A percentile compares a stretch with the other conserved stretches of the same genome.
phyloP scores from a whole-genome alignment of 2,329 filamentous ascomycete species.

The Penicillium sclerotiorum region DNA sequence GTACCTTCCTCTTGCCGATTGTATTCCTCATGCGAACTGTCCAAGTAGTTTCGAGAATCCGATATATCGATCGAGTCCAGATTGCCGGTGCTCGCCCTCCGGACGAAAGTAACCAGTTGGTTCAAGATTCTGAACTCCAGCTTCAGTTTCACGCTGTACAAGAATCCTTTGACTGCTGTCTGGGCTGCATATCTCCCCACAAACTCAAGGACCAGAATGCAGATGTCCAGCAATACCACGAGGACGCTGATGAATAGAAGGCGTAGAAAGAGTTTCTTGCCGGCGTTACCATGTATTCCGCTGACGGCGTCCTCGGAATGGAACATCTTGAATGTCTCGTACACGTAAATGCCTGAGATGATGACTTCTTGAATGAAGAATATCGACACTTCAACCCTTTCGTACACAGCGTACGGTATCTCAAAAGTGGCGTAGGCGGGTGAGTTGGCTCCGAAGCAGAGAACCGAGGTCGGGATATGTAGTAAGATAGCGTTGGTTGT shows the following conservation, averaged over 20 bases:
- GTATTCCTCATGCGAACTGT: no score
- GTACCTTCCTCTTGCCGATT: no score
- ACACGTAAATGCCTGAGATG: constrained; percentile 53
- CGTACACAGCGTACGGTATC: constrained; percentile 3
- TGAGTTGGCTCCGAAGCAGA: constrained; percentile 40
- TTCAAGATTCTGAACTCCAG: constrained; percentile 15
- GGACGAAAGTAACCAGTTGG: neutral
- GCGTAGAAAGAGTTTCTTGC: constrained; percentile 8
- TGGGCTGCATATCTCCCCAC: constrained; percentile 12
- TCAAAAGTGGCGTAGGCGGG: constrained; percentile 45
- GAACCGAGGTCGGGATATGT: constrained; percentile 42
- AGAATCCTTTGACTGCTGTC: constrained; percentile 12
- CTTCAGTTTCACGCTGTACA: constrained; percentile 19
- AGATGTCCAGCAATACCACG: constrained; percentile 11
- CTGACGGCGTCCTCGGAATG: neutral
- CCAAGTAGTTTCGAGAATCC: no score
- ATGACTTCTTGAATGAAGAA: constrained; percentile 48
- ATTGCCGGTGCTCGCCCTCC: neutral
- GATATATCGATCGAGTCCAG: neutral
- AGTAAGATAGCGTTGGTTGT: constrained; percentile 40
- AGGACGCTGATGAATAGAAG: constrained; percentile 9
- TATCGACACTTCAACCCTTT: constrained; percentile 2
- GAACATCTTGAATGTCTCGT: constrained; percentile 43
- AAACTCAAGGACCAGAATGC: constrained; percentile 12
- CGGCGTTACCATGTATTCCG: neutral